These are phyloP conservation scores for Russula sp. DNA, from an alignment of 768 basidiomycete species.

Conservation along the genomic window DNA sequence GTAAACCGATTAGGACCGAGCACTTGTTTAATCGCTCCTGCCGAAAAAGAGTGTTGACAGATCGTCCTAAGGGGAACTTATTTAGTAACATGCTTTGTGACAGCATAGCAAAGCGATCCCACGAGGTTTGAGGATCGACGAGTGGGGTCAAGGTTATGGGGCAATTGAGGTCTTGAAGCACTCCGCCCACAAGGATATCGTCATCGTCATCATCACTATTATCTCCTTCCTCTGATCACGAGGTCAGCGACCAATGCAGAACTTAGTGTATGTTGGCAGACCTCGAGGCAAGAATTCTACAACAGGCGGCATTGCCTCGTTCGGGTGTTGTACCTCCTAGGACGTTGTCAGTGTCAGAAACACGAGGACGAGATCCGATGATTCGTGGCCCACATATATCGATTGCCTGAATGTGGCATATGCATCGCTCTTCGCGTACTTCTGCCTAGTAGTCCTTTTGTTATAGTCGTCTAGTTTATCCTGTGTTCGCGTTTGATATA, in stretches of 20 bases:
- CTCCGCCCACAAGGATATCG: constrained; percentile 83
- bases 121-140: constrained; percentile 79
- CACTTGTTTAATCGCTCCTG: constrained; percentile 57
- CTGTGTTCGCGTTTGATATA: constrained; percentile 44
- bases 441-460: constrained; percentile 65
- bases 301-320: constrained; percentile 66
- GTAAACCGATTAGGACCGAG: constrained; percentile 35
- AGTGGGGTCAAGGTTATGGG: constrained; percentile 66
- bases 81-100: constrained; percentile 4
- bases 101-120: constrained; percentile 26
- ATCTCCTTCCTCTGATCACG: constrained; percentile 64
- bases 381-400: constrained; percentile 37
- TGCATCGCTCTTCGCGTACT: constrained; percentile 54
- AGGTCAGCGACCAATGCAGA: constrained; percentile 1
- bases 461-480: constrained; percentile 41
- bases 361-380: not conserved
- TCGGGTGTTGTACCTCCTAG: constrained; percentile 63
- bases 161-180: constrained; percentile 77
- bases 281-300: constrained; percentile 67
- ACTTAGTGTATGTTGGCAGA: constrained; percentile 25
- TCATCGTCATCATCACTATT: constrained; percentile 79
- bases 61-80: constrained; percentile 35
- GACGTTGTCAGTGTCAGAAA: constrained; percentile 3
- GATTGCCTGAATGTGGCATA: constrained; percentile 58
- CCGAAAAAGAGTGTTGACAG: constrained; percentile 82